Evolutionary conservation across 495 filamentous ascomycete genomes (phyloP), one percentile per base, ranked within the genome.

Genomic region (Hypomontagnella submonticulosa): DNA sequence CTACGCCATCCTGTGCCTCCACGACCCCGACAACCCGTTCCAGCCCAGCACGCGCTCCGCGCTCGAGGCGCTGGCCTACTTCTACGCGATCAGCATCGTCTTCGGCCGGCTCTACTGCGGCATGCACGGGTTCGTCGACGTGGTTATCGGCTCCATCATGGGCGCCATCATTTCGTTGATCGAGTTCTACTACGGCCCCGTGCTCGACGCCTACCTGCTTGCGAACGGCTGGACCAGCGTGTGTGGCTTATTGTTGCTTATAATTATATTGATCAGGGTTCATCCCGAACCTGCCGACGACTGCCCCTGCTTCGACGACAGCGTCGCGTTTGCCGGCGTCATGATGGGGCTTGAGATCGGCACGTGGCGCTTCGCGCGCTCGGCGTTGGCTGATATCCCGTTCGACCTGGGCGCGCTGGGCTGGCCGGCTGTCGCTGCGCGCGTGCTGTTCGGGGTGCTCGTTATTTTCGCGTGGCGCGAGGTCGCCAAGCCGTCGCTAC

Each of bases 241-340:
- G 0, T 70, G 88, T 8, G 71, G 87, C 12, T 75, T 89, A 15
- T 81, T 88, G 3, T 64, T 92, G 12, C 66, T 87, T 2, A 87
- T 96, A 23, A 76, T 95, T 27, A 73, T 89, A 27, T 77, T 97
- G 20, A 89, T 98, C 32, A 87, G 95, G 44, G 85, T 97, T 15
- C 94, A 99, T 75, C 95, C 95, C 1, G 95, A 99, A 66, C 95
- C 95, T 1, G 95, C 92, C 0, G 95, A 99, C 74, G 90, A 97
- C 73, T 99, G 95, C 69, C 95, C 95, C 12, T 99, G 95, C 72
- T 99, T 96, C 73, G 95, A 99, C 74, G 95, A 99, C 78, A 93
- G 90, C 66, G 92, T 99, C 34, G 87, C 93, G 6, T 99, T 98
- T 72, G 88, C 92, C 16, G 95, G 90, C 4, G 93, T 97, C 27